Base-by-base conservation (phyloP, 2,329 filamentous ascomycete genomes). In the Alternaria burnsii region DNA sequence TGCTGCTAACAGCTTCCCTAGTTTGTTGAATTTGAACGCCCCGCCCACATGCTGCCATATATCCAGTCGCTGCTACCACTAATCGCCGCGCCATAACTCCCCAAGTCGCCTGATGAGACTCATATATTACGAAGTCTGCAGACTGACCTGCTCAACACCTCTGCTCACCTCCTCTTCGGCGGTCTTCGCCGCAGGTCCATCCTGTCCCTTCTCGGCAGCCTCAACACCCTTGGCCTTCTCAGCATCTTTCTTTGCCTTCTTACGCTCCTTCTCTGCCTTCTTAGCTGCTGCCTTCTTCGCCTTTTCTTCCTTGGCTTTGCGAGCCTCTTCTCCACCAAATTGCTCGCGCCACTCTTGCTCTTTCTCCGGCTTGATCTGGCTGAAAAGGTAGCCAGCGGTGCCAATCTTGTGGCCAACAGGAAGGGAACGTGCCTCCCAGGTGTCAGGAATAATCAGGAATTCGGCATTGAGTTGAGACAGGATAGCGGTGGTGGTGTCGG, bases 351-450 rank as follows among this genome's bases (percentile, higher is more conserved):
- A 97, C 76, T 94, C 91, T 52, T 90, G 87, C 47, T 91, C 88
- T 82, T 94, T 94, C 78, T 91, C 89, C 10, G 89, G 84, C 66
- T 93, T 91, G 73, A 97, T 97, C 55, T 86, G 87, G n/a, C 87
- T 87, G 81, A 97, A 97, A 32, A 97, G 84, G 83, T 93, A 90
- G 66, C 88, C 86, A 0, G 93, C 88, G 74, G 90, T 90, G 68
- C 92, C 92, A 65, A 97, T 90, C 76, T 89, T 90, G 81, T 97
- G 93, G 58, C 90, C 91, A 1, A 90, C 85, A 69, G 67, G 82
- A 71, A 74, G 80, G 66, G 62, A 79, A 73, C 65, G 70, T 5
- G 77, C 71, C 59, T 73, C 68, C 76, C 77, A 81, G 6, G 65
- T 62, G 56, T 80, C 78, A 3, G 91, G 89, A 62, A 94, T 93